Percentiles rank a stretch among this genome's conserved stretches.
phyloP scores from a whole-genome alignment of 306 rosid genomes.

The Hylodesmum podocarpum region DNA sequence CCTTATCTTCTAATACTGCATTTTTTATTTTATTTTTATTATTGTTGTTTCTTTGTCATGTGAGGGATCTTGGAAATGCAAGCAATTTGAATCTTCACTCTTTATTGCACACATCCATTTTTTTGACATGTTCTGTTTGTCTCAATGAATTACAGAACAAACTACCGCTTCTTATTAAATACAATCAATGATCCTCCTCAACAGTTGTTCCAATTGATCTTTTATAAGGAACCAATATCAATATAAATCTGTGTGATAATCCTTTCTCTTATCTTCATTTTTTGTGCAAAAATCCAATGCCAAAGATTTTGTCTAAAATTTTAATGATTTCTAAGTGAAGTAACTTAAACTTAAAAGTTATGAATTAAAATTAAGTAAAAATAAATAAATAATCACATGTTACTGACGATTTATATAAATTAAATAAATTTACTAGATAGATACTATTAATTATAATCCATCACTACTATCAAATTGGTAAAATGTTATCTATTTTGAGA shows the following conservation, averaged over 20 bases:
- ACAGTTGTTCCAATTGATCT: background rate
- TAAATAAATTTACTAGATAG: too few relatives aligned
- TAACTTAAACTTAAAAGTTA: background rate
- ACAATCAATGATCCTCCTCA: background rate
- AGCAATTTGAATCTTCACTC: background rate
- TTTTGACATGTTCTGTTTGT: background rate
- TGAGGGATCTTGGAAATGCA: conserved; percentile 2
- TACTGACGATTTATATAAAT: too few relatives aligned
- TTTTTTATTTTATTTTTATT: background rate
- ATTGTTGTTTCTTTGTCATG: background rate
- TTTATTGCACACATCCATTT: conserved; percentile 2
- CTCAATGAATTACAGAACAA: background rate
- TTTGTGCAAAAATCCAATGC: background rate
- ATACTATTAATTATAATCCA: too few relatives aligned
- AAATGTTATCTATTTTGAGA: too few relatives aligned
- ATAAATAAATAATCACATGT: too few relatives aligned
- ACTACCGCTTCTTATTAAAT: background rate
- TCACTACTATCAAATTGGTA: too few relatives aligned
- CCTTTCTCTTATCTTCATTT: background rate
- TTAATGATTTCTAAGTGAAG: too few relatives aligned
- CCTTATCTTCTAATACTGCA: background rate
- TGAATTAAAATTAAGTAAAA: background rate
- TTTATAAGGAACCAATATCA: too few relatives aligned
- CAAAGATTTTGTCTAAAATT: background rate
- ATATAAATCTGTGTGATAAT: too few relatives aligned